These are phyloP conservation scores for Lichenothelia convexa DNA, from an alignment of 495 filamentous ascomycete species.

Conservation along the genomic window DNA sequence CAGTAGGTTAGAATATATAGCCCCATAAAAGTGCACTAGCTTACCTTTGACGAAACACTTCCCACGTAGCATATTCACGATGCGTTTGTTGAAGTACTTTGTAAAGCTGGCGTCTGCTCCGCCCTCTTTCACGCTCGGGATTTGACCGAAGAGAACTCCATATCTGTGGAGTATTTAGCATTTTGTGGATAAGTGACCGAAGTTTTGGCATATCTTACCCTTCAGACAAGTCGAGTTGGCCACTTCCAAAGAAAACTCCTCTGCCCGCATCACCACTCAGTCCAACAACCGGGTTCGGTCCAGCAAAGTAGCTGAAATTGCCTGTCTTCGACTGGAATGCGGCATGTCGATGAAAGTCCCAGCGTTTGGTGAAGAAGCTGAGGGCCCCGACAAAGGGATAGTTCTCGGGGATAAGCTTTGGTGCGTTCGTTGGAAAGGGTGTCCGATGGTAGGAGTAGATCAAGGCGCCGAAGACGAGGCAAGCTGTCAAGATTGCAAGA, in stretches of 20 bases:
- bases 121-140: constrained; percentile 3
- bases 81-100: constrained; percentile 3
- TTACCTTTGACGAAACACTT: background rate
- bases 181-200: background rate
- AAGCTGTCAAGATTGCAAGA: too few relatives aligned
- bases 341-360: constrained; percentile 11
- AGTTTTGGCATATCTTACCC: constrained; percentile 17
- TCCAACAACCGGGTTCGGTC: constrained; percentile 24
- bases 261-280: constrained; percentile 24
- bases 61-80: constrained; percentile 2
- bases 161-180: constrained; percentile 2
- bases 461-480: too few relatives aligned
- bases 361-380: constrained; percentile 13
- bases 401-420: background rate
- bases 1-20: constrained; percentile 1
- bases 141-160: constrained; percentile 9
- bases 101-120: background rate
- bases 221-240: constrained; percentile 22
- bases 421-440: background rate
- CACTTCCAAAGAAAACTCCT: constrained; percentile 26
- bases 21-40: background rate
- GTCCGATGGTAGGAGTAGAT: background rate
- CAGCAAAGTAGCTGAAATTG: constrained; percentile 32
- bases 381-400: constrained; percentile 12
- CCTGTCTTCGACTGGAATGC: constrained; percentile 11